Evolutionary conservation across 1,284 basidiomycete genomes (phyloP).

Genomic region (Gomphus sp.): DNA sequence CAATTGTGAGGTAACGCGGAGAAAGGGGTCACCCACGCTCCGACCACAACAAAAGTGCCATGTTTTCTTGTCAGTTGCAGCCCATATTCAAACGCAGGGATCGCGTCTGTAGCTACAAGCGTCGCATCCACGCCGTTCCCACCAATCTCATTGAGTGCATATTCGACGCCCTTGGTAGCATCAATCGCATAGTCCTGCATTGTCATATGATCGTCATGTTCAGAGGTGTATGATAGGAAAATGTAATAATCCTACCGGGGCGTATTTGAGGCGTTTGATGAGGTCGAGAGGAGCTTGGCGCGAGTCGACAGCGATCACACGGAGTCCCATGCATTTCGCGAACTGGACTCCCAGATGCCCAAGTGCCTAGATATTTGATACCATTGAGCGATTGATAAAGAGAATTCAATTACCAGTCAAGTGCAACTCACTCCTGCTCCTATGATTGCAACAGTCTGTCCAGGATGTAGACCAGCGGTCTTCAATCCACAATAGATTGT

Average conservation of each 20-base stretch:
- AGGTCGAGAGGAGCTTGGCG: constrained; percentile 17
- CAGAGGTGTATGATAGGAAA: not conserved
- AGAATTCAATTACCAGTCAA: not conserved
- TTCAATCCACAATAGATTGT: constrained; percentile 14
- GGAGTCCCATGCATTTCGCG: constrained; percentile 17
- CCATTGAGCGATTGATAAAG: not conserved
- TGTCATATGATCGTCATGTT: not conserved
- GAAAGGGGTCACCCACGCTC: not conserved
- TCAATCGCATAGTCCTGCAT: constrained; percentile 5
- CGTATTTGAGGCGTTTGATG: constrained; percentile 12
- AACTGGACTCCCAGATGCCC: constrained; percentile 18
- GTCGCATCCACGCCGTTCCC: constrained; percentile 12
- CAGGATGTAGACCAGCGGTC: constrained; percentile 5
- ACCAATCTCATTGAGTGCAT: constrained; percentile 1
- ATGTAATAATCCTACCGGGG: constrained; percentile 2
- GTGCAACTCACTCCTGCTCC: constrained; percentile 13
- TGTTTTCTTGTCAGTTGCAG: constrained; percentile 15
- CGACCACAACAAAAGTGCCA: constrained; percentile 14
- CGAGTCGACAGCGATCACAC: constrained; percentile 16
- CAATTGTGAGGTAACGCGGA: not conserved
- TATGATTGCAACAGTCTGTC: constrained; percentile 15
- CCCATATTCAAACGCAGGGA: constrained; percentile 15
- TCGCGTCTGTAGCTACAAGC: constrained; percentile 17
- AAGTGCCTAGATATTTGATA: constrained; percentile 4
- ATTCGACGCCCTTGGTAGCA: constrained; percentile 5